Evolutionary conservation across 495 filamentous ascomycete species (phyloP).

Genomic region (Aspergillus kassunensis): DNA sequence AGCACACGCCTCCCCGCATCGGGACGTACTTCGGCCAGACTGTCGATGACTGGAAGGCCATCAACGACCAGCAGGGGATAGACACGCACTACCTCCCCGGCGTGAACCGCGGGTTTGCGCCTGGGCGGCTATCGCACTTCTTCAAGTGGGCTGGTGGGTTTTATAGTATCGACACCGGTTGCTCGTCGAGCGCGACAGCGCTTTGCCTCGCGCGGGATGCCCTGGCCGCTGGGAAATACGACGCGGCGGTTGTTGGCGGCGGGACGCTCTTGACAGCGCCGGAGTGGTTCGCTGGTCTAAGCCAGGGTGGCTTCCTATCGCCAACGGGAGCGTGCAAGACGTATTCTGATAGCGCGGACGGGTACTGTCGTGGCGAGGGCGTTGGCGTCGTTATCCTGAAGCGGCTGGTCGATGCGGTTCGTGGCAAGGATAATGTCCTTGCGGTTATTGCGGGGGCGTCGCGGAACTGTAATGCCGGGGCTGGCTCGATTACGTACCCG

Average conservation of each 20-base stretch:
- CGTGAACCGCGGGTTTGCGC: not conserved
- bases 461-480: conserved; percentile 39
- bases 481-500: conserved; percentile 39
- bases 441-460: conserved; percentile 14
- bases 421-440: conserved; percentile 4
- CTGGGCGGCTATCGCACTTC: not conserved
- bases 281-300: conserved; percentile 1
- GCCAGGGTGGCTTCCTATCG: not conserved
- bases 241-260: conserved; percentile 1
- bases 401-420: not conserved
- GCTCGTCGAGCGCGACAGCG: conserved; percentile 5
- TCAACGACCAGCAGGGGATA: conserved; percentile 4
- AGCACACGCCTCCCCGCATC: conserved; percentile 1
- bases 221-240: not conserved
- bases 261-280: not conserved
- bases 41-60: conserved; percentile 2
- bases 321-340: conserved; percentile 2
- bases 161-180: conserved; percentile 5
- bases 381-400: conserved; percentile 4
- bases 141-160: conserved; percentile 3
- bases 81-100: conserved; percentile 4
- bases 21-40: conserved; percentile 7
- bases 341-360: not conserved
- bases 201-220: not conserved
- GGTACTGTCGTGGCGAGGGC: conserved; percentile 4